phyloP scores from a whole-genome alignment of 352 stramenopile species.

The Pythium apleroticum region DNA sequence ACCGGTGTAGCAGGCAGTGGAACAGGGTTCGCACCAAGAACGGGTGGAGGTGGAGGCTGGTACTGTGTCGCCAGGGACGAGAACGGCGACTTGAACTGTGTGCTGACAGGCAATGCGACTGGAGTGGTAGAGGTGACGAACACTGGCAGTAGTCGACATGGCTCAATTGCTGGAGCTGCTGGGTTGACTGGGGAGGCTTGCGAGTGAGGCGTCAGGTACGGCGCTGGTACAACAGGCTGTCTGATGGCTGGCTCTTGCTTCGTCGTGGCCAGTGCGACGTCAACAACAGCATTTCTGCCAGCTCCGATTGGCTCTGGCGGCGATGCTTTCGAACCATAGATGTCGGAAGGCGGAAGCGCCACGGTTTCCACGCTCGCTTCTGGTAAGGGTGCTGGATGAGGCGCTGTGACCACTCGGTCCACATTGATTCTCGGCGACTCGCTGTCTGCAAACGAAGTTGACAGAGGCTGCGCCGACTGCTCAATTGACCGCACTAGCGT shows the following conservation, averaged over 20 bases:
- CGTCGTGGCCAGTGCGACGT: not conserved
- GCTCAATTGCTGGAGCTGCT: not conserved
- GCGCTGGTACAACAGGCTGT: too few relatives aligned
- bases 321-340: too few relatives aligned
- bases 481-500: too few relatives aligned
- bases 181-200: not conserved
- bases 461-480: not conserved
- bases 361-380: not conserved
- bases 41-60: not conserved
- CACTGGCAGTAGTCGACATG: not conserved
- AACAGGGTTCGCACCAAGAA: constrained; percentile 2
- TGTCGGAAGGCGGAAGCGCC: too few relatives aligned
- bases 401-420: not conserved
- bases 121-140: not conserved
- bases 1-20: not conserved
- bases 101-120: not conserved
- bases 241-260: not conserved
- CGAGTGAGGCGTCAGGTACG: too few relatives aligned
- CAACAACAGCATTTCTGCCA: not conserved
- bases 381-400: not conserved
- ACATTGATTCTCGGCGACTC: constrained; percentile 1
- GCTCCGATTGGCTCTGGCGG: not conserved
- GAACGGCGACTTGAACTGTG: not conserved
- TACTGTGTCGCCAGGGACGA: not conserved
- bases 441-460: constrained; percentile 2